A percentile compares a stretch with the other conserved stretches of the same genome.
These are phyloP conservation scores for Dioscorea dumetorum DNA, from an alignment of 106 monocot genomes.

Conservation along the genomic window DNA sequence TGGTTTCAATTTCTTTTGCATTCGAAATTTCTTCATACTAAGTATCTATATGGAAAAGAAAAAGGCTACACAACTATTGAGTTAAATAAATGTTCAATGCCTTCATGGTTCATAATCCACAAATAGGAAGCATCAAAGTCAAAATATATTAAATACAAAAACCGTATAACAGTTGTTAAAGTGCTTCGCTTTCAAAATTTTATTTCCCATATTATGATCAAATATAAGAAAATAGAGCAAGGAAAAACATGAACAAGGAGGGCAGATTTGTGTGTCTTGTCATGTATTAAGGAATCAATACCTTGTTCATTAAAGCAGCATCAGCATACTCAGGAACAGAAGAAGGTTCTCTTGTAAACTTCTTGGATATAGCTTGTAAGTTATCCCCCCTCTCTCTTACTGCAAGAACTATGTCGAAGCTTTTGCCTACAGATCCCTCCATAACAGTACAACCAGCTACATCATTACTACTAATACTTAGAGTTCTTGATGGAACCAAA, in stretches of 20 bases:
- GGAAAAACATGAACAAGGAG: background rate
- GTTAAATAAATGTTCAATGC: too few relatives aligned
- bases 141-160: too few relatives aligned
- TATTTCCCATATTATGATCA: too few relatives aligned
- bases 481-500: slow-evolving; percentile 11
- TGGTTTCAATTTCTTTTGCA: too few relatives aligned
- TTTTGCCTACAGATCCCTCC: slow-evolving; percentile 2
- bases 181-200: too few relatives aligned
- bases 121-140: too few relatives aligned
- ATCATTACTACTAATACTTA: background rate
- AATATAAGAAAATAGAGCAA: background rate
- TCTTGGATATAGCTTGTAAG: slow-evolving; percentile 10
- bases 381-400: slow-evolving; percentile 16
- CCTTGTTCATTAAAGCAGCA: background rate
- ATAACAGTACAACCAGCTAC: background rate
- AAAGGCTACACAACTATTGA: too few relatives aligned
- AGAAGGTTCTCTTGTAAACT: slow-evolving; percentile 9
- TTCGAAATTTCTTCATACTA: too few relatives aligned
- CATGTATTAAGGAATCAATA: background rate
- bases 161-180: too few relatives aligned
- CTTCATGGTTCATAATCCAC: too few relatives aligned
- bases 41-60: too few relatives aligned
- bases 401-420: slow-evolving; percentile 19
- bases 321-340: background rate
- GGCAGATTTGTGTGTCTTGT: background rate